A percentile compares a stretch with the other conserved stretches of the same genome.
These are phyloP conservation scores for Delonix regia DNA, from an alignment of 306 rosid species.

Conservation along the genomic window DNA sequence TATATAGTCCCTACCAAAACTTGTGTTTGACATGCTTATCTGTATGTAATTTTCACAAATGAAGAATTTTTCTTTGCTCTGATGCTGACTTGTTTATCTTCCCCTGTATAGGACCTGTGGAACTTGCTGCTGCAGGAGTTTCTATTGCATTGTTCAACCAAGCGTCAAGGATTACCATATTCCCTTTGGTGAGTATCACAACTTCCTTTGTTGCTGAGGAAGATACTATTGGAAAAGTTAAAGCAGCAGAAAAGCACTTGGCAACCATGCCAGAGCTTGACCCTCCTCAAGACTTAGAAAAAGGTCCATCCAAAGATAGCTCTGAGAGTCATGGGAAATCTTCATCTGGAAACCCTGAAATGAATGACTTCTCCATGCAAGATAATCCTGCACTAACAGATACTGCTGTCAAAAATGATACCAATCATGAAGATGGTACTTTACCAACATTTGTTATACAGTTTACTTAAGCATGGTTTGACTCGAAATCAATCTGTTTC, in stretches of 20 bases:
- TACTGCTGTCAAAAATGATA: conserved; percentile 18
- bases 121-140: conserved; percentile 94
- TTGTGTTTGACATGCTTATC: no score
- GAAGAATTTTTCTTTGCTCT: no score
- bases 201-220: conserved; percentile 97
- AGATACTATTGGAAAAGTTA: conserved; percentile 59
- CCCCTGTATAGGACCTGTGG: conserved; percentile 66
- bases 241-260: conserved; percentile 37
- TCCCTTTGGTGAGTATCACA: conserved; percentile 89
- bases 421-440: conserved; percentile 45
- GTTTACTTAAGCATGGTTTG: no score
- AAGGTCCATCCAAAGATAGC: conserved; percentile 35
- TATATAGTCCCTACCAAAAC: no score
- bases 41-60: no score
- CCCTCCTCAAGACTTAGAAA: conserved; percentile 48
- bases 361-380: conserved; percentile 8
- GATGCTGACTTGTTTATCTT: background rate
- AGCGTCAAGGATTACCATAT: conserved; percentile 90
- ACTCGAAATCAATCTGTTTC: no score
- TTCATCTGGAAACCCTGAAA: conserved; percentile 18
- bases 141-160: conserved; percentile 90
- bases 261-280: conserved; percentile 26
- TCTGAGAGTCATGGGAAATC: background rate
- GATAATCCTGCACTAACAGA: conserved; percentile 18
- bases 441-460: background rate